Evolutionary conservation across 768 basidiomycete genomes (phyloP), one percentile per base, ranked within the genome.

Genomic region (Mycena metata): DNA sequence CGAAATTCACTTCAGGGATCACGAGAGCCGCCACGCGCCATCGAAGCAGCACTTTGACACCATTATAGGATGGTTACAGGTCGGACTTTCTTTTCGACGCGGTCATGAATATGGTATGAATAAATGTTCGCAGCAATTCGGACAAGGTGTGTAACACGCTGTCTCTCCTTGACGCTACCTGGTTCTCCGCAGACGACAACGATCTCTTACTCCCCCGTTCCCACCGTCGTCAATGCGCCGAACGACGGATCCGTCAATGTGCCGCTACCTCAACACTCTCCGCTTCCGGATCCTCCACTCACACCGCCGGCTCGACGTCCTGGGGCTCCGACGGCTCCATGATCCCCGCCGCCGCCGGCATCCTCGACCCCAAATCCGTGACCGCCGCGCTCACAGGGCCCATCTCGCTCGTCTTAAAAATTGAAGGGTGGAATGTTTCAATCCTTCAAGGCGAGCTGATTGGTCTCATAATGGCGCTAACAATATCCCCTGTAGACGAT

Each of bases 251-350:
- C 16, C 60, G 47, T 2, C 35, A 50, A 26, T 1, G 39, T 11
- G 35, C 49, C 5, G 23, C 36, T 1, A 39, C 10, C 10, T 23
- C 21, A 6, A 5, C 33, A 13, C 55, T 57, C 39, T 6, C 33
- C 35, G 12, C 4, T 23, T 21, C 5, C 60, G n/a, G n/a, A n/a
- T n/a, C n/a, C n/a, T n/a, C 16, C 23, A 8, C 55, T 19, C 39
- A 9, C 19, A 8, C 17, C n/a, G 24, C 9, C 49, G 30, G 13
- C 17, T n/a, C 24, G 23, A 15, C 54, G 24, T 16, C 33, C 0
- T 78, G 74, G 74, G 75, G 67, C 8, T 64, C 75, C 0, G 76
- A 79, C 50, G 76, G 76, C 3, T 79, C 78, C 1, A 76, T 77
- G 76, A 11, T 64, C 59, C 42, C 76, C 65, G 64, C 76, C 0